A percentile compares a stretch with the other conserved stretches of the same genome.
Evolutionary conservation across 1,139 yeast genomes (phyloP).

Genomic region (Kluyveromyces marxianus): DNA sequence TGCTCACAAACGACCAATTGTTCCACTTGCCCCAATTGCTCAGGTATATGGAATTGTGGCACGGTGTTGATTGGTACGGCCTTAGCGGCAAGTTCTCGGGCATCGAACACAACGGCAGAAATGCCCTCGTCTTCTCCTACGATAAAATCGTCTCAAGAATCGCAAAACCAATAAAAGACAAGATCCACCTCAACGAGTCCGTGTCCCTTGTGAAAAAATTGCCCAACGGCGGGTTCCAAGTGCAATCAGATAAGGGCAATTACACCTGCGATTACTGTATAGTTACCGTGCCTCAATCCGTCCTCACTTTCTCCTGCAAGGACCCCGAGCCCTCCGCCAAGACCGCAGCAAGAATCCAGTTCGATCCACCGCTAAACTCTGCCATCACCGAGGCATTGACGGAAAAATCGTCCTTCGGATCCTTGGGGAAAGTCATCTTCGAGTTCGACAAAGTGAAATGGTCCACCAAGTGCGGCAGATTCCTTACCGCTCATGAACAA

Average conservation of each 20-base stretch:
- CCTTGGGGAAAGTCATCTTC: slow-evolving; percentile 69
- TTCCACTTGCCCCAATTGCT: slow-evolving; percentile 43
- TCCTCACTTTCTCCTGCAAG: slow-evolving; percentile 35
- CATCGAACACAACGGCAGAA: slow-evolving; percentile 67
- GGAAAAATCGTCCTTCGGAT: slow-evolving; percentile 54
- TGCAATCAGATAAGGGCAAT: slow-evolving; percentile 28
- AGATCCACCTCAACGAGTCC: slow-evolving; percentile 38
- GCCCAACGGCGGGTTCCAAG: slow-evolving; percentile 19
- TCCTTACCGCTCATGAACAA: slow-evolving; percentile 19
- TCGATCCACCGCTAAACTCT: slow-evolving; percentile 53
- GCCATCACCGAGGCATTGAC: slow-evolving; percentile 39
- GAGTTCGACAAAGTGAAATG: slow-evolving; percentile 67
- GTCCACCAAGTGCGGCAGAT: slow-evolving; percentile 36
- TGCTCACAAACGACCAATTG: slow-evolving; percentile 47
- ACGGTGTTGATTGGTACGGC: slow-evolving; percentile 59
- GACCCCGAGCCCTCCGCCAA: slow-evolving; percentile 29
- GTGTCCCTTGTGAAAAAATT: slow-evolving; percentile 38
- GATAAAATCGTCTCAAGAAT: slow-evolving; percentile 44
- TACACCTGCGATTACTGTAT: slow-evolving; percentile 46
- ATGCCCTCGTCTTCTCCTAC: slow-evolving; percentile 55
- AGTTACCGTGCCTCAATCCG: slow-evolving; percentile 71
- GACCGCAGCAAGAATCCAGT: slow-evolving; percentile 38
- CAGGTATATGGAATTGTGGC: slow-evolving; percentile 67
- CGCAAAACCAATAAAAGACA: slow-evolving; percentile 33
- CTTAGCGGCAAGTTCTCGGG: slow-evolving; percentile 62